Evolutionary conservation across 2,329 filamentous ascomycete species (phyloP), one percentile per base, ranked within the genome.

Genomic region (Aspergillus ruber): DNA sequence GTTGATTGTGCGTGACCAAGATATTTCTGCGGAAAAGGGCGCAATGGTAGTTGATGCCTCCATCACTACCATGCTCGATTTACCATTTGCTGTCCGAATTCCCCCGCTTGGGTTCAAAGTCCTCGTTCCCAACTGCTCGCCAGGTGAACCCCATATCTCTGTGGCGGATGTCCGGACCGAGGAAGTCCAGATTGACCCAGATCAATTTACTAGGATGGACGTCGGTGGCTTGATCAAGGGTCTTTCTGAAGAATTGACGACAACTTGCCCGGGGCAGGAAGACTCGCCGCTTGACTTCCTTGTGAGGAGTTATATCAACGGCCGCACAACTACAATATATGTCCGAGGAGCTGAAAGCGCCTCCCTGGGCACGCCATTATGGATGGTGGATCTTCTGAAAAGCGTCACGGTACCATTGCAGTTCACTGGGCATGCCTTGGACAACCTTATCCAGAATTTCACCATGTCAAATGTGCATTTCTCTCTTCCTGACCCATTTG

Each of bases 401-500:
- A 89, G 86, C 56, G 80, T 97, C 45, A 90, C 85, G 0, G 77
- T 97, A 0, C 90, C 90, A 3, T 74, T 97, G 6, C 86, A 89
- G 5, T 86, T 97, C 52, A 88, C 89, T 0, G 89, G 89, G 4
- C 82, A 84, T 49, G 84, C 84, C 0, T 84, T 96, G 58, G 89
- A 90, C 55, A 83, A 86, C 54, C 72, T 95, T 13, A 86, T 98
- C 63, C 85, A 84, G 56, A 91, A 93, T 57, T 96, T 97, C 63
- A 86, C 89, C 18, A 73, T 97, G 55, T 82, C 83, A 2, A 81
- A 96, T 62, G 88, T 94, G 36, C 83, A 94, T 59, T 95, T 98
- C 66, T 82, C 81, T 43, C 73, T 98, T 41, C 93, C 93, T 0
- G 82, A 90, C 58, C 86, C 88, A 0, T 80, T 85, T 58, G 88